Evolutionary conservation across 1,139 yeast genomes (phyloP).

Genomic region (Magnusiomyces suaveolens): DNA sequence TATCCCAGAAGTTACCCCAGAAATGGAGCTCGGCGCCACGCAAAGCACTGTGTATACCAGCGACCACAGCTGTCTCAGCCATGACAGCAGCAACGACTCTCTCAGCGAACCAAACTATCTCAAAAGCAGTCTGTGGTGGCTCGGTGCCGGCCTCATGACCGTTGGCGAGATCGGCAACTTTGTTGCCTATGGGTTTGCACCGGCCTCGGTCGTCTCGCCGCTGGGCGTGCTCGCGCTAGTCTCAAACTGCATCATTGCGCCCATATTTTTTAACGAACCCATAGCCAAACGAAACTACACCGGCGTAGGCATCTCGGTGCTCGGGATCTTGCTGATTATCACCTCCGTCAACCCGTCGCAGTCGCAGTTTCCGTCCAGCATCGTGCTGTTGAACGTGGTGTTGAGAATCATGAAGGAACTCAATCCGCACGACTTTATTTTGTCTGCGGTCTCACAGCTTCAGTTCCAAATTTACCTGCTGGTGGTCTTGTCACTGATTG

Average conservation of each 20-base stretch:
- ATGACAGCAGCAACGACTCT: not conserved
- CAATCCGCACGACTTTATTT: slow-evolving; percentile 26
- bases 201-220: slow-evolving; percentile 40
- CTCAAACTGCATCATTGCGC: slow-evolving; percentile 39
- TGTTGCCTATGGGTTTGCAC: slow-evolving; percentile 40
- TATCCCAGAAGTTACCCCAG: not conserved
- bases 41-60: not conserved
- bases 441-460: slow-evolving; percentile 23
- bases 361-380: slow-evolving; percentile 4
- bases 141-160: slow-evolving; percentile 36
- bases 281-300: slow-evolving; percentile 29
- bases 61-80: not conserved
- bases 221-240: slow-evolving; percentile 40
- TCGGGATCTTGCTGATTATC: slow-evolving; percentile 36
- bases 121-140: slow-evolving; percentile 33
- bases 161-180: slow-evolving; percentile 39
- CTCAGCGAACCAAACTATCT: slow-evolving; percentile 18
- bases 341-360: slow-evolving; percentile 25
- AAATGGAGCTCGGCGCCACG: not conserved
- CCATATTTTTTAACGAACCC: slow-evolving; percentile 35
- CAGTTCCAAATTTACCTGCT: slow-evolving; percentile 25
- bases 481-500: slow-evolving; percentile 20
- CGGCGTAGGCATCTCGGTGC: slow-evolving; percentile 35
- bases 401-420: slow-evolving; percentile 7
- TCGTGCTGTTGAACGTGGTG: slow-evolving; percentile 5